A percentile compares a stretch with the other conserved stretches of the same genome.
Evolutionary conservation across 805 yeast species (phyloP).

Genomic region (Saccharomycopsis microspora): DNA sequence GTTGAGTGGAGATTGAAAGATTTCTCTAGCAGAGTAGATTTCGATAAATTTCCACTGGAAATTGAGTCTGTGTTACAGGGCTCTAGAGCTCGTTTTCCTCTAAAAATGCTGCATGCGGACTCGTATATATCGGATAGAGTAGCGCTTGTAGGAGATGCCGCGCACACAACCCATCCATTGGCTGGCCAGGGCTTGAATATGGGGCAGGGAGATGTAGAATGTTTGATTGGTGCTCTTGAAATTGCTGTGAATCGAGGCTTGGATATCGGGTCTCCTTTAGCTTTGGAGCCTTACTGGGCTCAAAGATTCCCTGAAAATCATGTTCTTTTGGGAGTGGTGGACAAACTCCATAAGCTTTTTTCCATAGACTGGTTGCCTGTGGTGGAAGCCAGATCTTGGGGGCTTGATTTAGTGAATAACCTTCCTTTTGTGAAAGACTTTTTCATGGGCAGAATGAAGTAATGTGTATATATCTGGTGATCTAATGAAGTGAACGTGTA

Average conservation of each 20-base stretch:
- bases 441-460: constrained; percentile 36
- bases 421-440: constrained; percentile 56
- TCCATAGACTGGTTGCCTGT: constrained; percentile 62
- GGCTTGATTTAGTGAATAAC: constrained; percentile 58
- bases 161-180: constrained; percentile 93
- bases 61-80: constrained; percentile 45
- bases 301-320: constrained; percentile 77
- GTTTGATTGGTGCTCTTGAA: constrained; percentile 59
- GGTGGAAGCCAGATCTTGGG: constrained; percentile 64
- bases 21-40: constrained; percentile 28
- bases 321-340: constrained; percentile 75
- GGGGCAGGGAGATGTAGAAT: constrained; percentile 90
- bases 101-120: constrained; percentile 83
- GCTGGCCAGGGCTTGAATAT: constrained; percentile 97
- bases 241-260: constrained; percentile 64
- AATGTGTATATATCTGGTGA: constrained; percentile 11
- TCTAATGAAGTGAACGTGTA: too few relatives aligned
- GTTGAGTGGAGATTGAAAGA: constrained; percentile 56
- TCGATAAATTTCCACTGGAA: constrained; percentile 52
- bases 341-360: constrained; percentile 82
- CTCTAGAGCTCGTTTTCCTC: constrained; percentile 81
- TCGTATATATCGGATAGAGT: constrained; percentile 73
- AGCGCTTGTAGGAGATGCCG: constrained; percentile 97
- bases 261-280: constrained; percentile 75
- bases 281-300: constrained; percentile 78